These are phyloP conservation scores for Phytophthora lateralis DNA, from an alignment of 352 stramenopile genomes.

Conservation along the genomic window DNA sequence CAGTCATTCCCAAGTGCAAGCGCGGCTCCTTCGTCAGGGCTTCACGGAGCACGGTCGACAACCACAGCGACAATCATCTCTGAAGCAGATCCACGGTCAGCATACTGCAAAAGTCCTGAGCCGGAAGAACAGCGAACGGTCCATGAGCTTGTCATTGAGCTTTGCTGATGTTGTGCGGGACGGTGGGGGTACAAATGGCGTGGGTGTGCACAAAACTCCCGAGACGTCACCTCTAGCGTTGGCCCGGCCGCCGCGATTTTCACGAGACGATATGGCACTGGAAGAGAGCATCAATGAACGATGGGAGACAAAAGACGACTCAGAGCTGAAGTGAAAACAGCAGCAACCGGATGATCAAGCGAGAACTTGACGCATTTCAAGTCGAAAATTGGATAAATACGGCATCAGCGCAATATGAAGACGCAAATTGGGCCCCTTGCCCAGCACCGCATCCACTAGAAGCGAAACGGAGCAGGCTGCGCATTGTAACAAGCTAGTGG, in stretches of 20 bases:
- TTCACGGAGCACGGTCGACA: conserved; percentile 18
- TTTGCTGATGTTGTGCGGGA: conserved; percentile 87
- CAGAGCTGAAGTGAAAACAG: conserved; percentile 56
- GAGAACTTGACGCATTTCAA: conserved; percentile 7
- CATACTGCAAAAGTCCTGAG: conserved; percentile 34
- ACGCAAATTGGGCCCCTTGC: neutral
- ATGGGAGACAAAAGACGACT: conserved; percentile 77
- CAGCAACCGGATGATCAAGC: conserved; percentile 10
- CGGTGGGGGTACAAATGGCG: conserved; percentile 32
- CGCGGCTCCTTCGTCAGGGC: conserved; percentile 18
- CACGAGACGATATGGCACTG: conserved; percentile 58
- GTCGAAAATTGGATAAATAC: conserved; percentile 51
- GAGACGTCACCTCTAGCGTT: conserved; percentile 51
- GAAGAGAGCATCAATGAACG: conserved; percentile 72
- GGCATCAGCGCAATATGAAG: conserved; percentile 12
- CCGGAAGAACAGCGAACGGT: conserved; percentile 73
- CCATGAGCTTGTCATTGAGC: conserved; percentile 88
- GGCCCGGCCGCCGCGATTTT: conserved; percentile 46
- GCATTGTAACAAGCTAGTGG: neutral
- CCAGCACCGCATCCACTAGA: neutral
- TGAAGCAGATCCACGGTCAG: conserved; percentile 28
- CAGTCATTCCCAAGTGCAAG: conserved; percentile 16
- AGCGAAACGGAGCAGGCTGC: too few relatives aligned
- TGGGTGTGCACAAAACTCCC: conserved; percentile 30
- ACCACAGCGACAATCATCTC: conserved; percentile 26